These are phyloP conservation scores for Ophiocordyceps polyrhachis-furcata DNA, from an alignment of 2,329 filamentous ascomycete species.

Conservation along the genomic window DNA sequence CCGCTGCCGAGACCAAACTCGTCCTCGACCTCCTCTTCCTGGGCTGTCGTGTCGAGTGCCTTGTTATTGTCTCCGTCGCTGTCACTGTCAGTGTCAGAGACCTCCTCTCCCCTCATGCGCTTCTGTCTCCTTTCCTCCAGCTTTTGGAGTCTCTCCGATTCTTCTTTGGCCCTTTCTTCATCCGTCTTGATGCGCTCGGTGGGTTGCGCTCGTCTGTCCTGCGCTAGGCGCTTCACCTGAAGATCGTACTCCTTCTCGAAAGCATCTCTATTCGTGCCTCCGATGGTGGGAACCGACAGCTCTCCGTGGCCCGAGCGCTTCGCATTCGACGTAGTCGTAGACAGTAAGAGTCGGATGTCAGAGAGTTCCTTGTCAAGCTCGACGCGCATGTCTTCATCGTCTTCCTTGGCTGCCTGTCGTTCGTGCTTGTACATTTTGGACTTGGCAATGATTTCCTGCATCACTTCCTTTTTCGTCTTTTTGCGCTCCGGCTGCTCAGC, in stretches of 20 bases:
- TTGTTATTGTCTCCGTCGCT: constrained; percentile 26
- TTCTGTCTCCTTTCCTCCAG: constrained; percentile 67
- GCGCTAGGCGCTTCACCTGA: constrained; percentile 61
- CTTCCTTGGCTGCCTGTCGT: constrained; percentile 78
- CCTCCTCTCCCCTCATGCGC: constrained; percentile 74
- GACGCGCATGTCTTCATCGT: constrained; percentile 72
- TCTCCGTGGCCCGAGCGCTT: constrained; percentile 9
- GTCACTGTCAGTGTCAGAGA: constrained; percentile 47
- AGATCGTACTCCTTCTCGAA: constrained; percentile 81
- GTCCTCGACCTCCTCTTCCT: constrained; percentile 27
- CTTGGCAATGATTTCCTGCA: constrained; percentile 95
- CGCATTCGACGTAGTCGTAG: constrained; percentile 23
- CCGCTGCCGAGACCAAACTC: constrained; percentile 42
- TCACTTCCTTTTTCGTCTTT: constrained; percentile 91
- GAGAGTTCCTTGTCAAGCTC: constrained; percentile 71
- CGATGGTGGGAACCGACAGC: constrained; percentile 13
- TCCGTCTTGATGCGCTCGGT: constrained; percentile 80
- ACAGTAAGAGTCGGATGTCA: constrained; percentile 57
- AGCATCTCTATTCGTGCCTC: constrained; percentile 42
- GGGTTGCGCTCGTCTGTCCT: constrained; percentile 70
- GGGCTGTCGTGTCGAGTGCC: constrained; percentile 1
- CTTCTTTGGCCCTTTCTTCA: constrained; percentile 64
- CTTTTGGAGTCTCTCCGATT: constrained; percentile 56
- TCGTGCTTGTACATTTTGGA: constrained; percentile 93
- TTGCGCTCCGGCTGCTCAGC: constrained; percentile 57